These are phyloP conservation scores for Phytophthora fragariaefolia DNA, from an alignment of 352 stramenopile species.

Conservation along the genomic window DNA sequence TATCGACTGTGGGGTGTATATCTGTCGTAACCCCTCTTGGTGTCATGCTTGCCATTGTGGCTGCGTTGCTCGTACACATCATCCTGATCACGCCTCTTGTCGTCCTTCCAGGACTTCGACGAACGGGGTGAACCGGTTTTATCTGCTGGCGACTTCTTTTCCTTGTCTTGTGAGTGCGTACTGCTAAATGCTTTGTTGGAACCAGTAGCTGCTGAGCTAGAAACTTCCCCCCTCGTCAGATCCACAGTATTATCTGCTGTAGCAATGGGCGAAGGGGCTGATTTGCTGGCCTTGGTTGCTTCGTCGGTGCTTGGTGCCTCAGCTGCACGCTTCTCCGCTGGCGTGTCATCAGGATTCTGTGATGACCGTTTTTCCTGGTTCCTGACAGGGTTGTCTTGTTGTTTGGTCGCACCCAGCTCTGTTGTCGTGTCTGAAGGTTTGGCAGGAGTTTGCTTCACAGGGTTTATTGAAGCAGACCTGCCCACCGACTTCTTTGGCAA, in stretches of 20 bases:
- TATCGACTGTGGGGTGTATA: constrained; percentile 18
- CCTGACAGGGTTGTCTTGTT: not conserved
- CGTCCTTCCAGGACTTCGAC: constrained; percentile 7
- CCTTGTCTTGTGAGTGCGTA: constrained; percentile 12
- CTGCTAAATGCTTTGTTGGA: constrained; percentile 2
- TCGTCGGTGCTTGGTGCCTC: constrained; percentile 6
- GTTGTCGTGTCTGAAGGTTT: constrained; percentile 7
- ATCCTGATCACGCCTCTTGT: constrained; percentile 13
- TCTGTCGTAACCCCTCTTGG: constrained; percentile 23
- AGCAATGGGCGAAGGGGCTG: constrained; percentile 15
- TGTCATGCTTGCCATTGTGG: constrained; percentile 24
- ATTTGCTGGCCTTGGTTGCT: constrained; percentile 1
- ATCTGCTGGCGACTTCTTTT: constrained; percentile 15
- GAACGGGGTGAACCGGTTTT: constrained; percentile 9
- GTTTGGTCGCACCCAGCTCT: not conserved
- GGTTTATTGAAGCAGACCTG: constrained; percentile 14
- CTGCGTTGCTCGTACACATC: constrained; percentile 22
- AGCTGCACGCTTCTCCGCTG: constrained; percentile 15
- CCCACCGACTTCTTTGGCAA: constrained; percentile 5
- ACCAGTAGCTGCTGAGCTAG: constrained; percentile 3
- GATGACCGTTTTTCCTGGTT: constrained; percentile 5
- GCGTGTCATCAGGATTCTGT: constrained; percentile 10
- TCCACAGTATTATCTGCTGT: constrained; percentile 28
- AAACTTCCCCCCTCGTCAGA: constrained; percentile 22
- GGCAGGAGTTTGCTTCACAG: not conserved